Percentiles rank a stretch among this genome's conserved stretches.
Evolutionary conservation across 2,329 filamentous ascomycete genomes (phyloP).

Genomic region (Chrysoporthe cubensis): DNA sequence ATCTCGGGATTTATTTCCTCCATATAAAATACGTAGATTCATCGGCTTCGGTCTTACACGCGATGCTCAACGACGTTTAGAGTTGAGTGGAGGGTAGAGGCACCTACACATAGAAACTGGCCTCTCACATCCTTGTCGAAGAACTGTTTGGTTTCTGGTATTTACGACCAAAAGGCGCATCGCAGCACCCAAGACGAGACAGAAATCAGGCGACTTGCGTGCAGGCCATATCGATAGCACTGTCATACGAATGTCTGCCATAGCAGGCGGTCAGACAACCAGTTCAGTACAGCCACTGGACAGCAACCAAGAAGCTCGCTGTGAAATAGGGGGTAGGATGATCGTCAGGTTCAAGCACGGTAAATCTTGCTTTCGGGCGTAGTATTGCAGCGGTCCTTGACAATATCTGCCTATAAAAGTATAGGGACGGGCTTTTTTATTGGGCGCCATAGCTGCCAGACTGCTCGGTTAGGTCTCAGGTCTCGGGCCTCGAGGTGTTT

Average conservation of each 20-base stretch:
- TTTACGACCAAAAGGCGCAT: not conserved
- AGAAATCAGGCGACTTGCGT: not conserved
- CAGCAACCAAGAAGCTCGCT: not conserved
- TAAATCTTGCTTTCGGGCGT: not conserved
- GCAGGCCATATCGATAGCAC: not conserved
- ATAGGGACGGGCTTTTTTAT: not conserved
- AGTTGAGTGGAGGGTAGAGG: too few relatives aligned
- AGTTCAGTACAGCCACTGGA: not conserved
- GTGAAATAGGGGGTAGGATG: not conserved
- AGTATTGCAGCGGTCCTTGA: slow-evolving; percentile 2
- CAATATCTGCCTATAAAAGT: not conserved
- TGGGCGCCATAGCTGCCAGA: not conserved
- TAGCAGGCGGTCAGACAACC: not conserved
- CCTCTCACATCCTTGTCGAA: too few relatives aligned
- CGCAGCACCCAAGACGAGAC: not conserved
- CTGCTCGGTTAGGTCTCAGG: not conserved
- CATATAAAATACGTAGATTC: too few relatives aligned
- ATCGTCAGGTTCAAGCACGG: not conserved
- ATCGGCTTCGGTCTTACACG: too few relatives aligned
- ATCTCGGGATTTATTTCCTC: too few relatives aligned
- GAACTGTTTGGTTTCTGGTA: too few relatives aligned
- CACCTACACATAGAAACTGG: too few relatives aligned
- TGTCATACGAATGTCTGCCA: not conserved
- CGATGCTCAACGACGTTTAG: too few relatives aligned
- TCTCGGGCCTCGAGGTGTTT: not conserved